Base-by-base conservation (phyloP, 352 stramenopile genomes). In the Elongisporangium prolatum region DNA sequence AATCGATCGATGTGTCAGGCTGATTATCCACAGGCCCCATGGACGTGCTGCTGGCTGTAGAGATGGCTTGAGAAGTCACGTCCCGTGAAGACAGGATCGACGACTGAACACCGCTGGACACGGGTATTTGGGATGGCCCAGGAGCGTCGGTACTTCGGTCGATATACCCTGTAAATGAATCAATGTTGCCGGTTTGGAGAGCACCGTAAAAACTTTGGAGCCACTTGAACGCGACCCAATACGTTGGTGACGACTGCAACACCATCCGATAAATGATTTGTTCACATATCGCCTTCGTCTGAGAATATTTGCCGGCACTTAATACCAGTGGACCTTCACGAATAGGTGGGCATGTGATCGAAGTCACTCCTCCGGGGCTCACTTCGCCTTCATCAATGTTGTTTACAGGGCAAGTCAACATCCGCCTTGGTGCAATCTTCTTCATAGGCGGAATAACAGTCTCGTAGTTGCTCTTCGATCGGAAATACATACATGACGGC, bases 211-310 rank as follows among this genome's bases (percentile, higher is more conserved):
- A 64, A n/a, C 20, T 11, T 16, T 57, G 7, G 1, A 66, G 5
- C 56, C 61, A 64, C 5, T 50, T 21, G 4, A 60, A 8, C 0
- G 61, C 61, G 1, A 64, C 37, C 0, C n/a, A 14, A 52, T 58
- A 58, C 0, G 37, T 64, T 1, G 52, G 52, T 5, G 62, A 61
- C 0, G 62, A 57, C 17, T 68, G 61, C 7, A 68, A 38, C 5
- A 52, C 21, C 56, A 68, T 64, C 1, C 18, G n/a, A 2, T 57
- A 49, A 0, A 54, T 48, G 10, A 61, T 65, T 44, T 61, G 52
- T 13, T 61, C 60, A 0, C 38, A 11, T n/a, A n/a, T n/a, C n/a
- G n/a, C n/a, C n/a, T n/a, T n/a, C n/a, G n/a, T n/a, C n/a, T n/a
- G n/a, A n/a, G n/a, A n/a, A n/a, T n/a, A n/a, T n/a, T n/a, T n/a